Evolutionary conservation across 2,329 filamentous ascomycete species (phyloP), one percentile per base, ranked within the genome.

Genomic region (Daldinia sp.): DNA sequence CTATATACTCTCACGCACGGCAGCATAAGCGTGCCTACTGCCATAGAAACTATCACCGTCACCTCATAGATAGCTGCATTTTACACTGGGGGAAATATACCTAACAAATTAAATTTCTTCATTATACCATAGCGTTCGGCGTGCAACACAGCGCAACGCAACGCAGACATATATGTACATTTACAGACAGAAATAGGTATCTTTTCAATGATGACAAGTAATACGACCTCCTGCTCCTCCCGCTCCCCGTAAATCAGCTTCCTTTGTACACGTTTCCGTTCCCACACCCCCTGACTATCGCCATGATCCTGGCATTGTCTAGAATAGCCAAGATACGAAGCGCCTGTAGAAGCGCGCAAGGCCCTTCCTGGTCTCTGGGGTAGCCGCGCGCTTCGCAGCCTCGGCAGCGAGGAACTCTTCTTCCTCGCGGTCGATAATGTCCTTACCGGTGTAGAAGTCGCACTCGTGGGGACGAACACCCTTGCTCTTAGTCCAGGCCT

Each of bases 391-490:
- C 75, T 27, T 45, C 34, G 77, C 78, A 2, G 80, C 83, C 74
- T 85, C 76, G n/a, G 73, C 72, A 9, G 85, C 88, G 56, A 91
- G 70, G 77, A 89, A 93, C 65, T 86, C 87, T 62, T 86, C 84
- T 78, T 93, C 90, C 72, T 93, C 89, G 7, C 86, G 82, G 76
- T 92, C 90, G 67, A 92, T 90, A 62, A 85, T 82, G 54, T 89
- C 89, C 80, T 92, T 93, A 71, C 90, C 90, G 0, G 85, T 85
- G 79, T 85, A 92, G 64, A 93, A 85, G 79, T 93, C 90, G 29
- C 84, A 88, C 70, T 86, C 81, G 61, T 83, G 77, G 0, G 89
- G 79, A 64, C 81, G 80, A 53, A 91, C 74, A 7, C 82, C 80
- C 70, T 84, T 81, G 66, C 79, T 84, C 76, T 83, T 82, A 54